phyloP scores from a whole-genome alignment of 805 yeast genomes.

The Starmerella stellata region DNA sequence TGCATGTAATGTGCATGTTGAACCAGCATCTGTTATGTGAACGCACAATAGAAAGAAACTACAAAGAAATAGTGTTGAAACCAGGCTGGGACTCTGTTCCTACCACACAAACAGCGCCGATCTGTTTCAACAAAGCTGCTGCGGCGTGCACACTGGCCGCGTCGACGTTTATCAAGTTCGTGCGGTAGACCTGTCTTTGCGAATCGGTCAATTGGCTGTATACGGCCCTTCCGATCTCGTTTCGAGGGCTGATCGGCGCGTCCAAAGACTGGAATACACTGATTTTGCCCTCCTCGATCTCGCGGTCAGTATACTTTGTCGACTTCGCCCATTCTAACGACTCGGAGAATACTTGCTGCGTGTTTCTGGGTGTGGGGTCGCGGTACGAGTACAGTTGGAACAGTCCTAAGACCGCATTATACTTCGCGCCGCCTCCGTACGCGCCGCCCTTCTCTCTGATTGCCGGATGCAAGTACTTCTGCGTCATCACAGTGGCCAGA shows the following conservation, averaged over 20 bases:
- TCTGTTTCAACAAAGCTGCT: constrained; percentile 46
- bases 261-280: constrained; percentile 82
- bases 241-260: constrained; percentile 66
- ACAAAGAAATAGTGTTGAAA: no score
- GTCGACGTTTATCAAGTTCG: constrained; percentile 47
- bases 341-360: constrained; percentile 40
- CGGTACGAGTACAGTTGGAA: constrained; percentile 78
- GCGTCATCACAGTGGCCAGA: constrained; percentile 60
- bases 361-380: constrained; percentile 70
- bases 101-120: constrained; percentile 12
- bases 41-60: no score
- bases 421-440: constrained; percentile 86
- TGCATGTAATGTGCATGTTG: no score
- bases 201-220: constrained; percentile 56
- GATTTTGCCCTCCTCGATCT: constrained; percentile 75
- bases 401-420: constrained; percentile 62
- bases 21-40: no score
- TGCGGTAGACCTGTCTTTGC: constrained; percentile 65
- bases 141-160: constrained; percentile 43
- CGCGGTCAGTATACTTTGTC: constrained; percentile 40
- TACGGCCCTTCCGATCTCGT: constrained; percentile 56
- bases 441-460: constrained; percentile 95
- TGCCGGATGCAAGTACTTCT: constrained; percentile 69
- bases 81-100: constrained; percentile 11
- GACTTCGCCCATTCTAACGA: constrained; percentile 34